These are phyloP conservation scores for Calonectria pteridis DNA, from an alignment of 2,329 filamentous ascomycete genomes.

Conservation along the genomic window DNA sequence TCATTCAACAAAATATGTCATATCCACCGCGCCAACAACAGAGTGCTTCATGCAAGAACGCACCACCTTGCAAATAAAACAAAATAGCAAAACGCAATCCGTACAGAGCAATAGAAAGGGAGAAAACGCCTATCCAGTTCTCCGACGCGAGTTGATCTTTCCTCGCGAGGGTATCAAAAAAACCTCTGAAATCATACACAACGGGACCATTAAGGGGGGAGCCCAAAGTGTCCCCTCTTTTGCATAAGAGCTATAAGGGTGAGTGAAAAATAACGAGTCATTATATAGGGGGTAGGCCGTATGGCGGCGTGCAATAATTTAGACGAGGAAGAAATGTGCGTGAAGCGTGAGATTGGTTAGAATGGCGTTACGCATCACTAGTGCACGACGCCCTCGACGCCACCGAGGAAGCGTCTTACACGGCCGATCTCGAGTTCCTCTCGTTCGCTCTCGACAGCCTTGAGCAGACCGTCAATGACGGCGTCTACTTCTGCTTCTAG, in stretches of 20 bases:
- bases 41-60: neutral
- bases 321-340: neutral
- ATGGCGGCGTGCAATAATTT: conserved; percentile 11
- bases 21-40: conserved; percentile 14
- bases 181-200: conserved; percentile 33
- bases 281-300: conserved; percentile 29
- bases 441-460: conserved; percentile 90
- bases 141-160: conserved; percentile 40
- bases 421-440: conserved; percentile 81
- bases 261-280: conserved; percentile 26
- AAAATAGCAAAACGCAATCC: conserved; percentile 7
- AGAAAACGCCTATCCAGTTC: conserved; percentile 32
- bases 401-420: conserved; percentile 82
- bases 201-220: conserved; percentile 24
- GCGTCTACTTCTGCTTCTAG: conserved; percentile 84
- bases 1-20: neutral
- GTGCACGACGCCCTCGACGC: conserved; percentile 75
- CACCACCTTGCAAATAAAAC: neutral
- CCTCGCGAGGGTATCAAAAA: conserved; percentile 45
- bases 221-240: neutral
- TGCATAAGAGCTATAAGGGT: neutral
- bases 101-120: conserved; percentile 20
- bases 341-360: neutral
- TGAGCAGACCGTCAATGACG: conserved; percentile 81
- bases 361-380: conserved; percentile 42